Evolutionary conservation across 331 rosid genomes (phyloP).

Genomic region (Pyrus hybrid): DNA sequence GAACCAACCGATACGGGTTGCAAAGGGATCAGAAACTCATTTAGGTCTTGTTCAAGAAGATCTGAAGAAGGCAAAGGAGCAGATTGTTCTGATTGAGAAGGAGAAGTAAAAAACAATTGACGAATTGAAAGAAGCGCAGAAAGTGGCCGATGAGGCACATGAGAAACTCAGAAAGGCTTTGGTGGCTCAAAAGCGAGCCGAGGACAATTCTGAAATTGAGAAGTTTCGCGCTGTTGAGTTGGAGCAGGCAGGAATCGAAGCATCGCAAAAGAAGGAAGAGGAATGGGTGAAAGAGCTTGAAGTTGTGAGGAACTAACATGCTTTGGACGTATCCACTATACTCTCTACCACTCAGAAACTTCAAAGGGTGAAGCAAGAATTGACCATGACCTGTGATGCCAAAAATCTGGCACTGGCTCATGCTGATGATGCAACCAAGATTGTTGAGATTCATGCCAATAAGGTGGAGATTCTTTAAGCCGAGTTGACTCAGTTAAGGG

Average conservation of each 20-base stretch:
- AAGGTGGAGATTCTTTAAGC: constrained; percentile 69
- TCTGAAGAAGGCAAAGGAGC: constrained; percentile 84
- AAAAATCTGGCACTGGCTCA: constrained; percentile 90
- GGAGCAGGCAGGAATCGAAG: constrained; percentile 95
- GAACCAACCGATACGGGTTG: constrained; percentile 51
- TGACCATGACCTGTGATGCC: constrained; percentile 72
- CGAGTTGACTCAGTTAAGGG: constrained; percentile 56
- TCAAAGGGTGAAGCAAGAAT: constrained; percentile 73
- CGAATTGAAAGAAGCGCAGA: constrained; percentile 77
- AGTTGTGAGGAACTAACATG: constrained; percentile 76
- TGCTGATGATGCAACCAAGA: constrained; percentile 89
- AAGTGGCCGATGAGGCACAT: constrained; percentile 67
- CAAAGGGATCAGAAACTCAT: constrained; percentile 65
- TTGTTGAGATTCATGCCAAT: constrained; percentile 75
- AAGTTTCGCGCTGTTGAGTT: constrained; percentile 88
- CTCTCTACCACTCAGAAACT: constrained; percentile 78
- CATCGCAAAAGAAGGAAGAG: constrained; percentile 71
- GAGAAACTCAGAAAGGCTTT: constrained; percentile 78
- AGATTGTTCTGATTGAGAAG: constrained; percentile 53
- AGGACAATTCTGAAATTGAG: constrained; percentile 82
- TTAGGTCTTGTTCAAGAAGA: constrained; percentile 68
- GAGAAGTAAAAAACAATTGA: constrained; percentile 59
- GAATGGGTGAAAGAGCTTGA: constrained; percentile 85
- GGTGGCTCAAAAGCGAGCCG: constrained; percentile 86
- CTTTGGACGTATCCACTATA: constrained; percentile 74